phyloP scores from a whole-genome alignment of 2,329 filamentous ascomycete genomes.

The Colletotrichum tabaci region DNA sequence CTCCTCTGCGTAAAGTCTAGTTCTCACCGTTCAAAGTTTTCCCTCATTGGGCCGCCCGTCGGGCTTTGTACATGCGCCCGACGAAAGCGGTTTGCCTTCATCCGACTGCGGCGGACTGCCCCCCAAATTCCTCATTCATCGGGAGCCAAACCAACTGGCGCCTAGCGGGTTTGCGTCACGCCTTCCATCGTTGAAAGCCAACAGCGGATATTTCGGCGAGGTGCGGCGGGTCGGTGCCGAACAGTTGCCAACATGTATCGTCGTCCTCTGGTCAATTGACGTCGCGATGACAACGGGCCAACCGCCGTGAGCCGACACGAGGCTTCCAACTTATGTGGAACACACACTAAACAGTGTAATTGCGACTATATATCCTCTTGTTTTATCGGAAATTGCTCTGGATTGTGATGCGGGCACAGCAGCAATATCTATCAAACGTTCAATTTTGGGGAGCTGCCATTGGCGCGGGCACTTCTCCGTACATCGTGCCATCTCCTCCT shows the following conservation, averaged over 20 bases:
- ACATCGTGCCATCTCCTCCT: no score
- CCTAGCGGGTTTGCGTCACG: background rate
- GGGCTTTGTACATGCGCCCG: slow-evolving; percentile 8
- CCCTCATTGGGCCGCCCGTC: background rate
- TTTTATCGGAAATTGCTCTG: no score
- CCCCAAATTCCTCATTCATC: no score
- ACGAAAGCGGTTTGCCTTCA: slow-evolving; percentile 25
- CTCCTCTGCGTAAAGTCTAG: background rate
- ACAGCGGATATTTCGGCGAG: slow-evolving; percentile 2
- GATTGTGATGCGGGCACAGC: no score
- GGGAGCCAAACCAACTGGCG: slow-evolving; percentile 1
- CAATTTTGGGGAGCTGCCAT: no score
- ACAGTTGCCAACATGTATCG: background rate
- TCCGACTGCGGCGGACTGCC: background rate
- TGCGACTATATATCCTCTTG: no score
- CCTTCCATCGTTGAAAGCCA: background rate
- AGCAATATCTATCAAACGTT: no score
- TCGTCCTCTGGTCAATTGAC: background rate
- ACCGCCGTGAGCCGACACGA: background rate
- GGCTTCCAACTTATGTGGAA: background rate
- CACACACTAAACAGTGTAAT: background rate
- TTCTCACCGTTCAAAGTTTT: background rate
- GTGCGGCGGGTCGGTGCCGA: background rate
- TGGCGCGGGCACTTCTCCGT: no score
- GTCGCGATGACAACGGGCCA: background rate